Percentiles rank a stretch among this genome's conserved stretches.
Evolutionary conservation across 1,284 basidiomycete species (phyloP).

Genomic region (Ustanciosporium gigantosporum): DNA sequence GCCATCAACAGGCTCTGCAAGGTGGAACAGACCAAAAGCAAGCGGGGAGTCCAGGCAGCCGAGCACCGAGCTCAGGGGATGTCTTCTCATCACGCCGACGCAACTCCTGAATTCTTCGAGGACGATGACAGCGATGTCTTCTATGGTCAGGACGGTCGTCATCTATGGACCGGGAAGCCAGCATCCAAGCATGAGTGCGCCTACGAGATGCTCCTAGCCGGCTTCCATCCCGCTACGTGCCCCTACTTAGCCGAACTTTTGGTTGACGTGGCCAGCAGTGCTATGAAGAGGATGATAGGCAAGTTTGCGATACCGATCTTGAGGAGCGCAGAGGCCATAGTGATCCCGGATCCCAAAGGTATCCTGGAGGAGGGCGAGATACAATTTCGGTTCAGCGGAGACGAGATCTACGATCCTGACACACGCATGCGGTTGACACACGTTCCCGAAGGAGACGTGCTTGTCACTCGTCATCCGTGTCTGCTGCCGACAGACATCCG

Average conservation of each 20-base stretch:
- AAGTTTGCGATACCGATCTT: conserved; percentile 24
- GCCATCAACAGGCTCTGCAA: conserved; percentile 12
- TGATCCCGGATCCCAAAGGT: conserved; percentile 30
- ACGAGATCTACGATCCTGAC: conserved; percentile 27
- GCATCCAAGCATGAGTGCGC: conserved; percentile 40
- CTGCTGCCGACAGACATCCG: conserved; percentile 55
- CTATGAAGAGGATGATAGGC: conserved; percentile 22
- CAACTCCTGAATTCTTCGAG: background rate
- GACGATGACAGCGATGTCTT: conserved; percentile 19
- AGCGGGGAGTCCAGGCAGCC: conserved; percentile 17
- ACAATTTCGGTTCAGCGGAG: conserved; percentile 41
- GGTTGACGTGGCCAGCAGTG: conserved; percentile 7
- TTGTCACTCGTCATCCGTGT: conserved; percentile 51
- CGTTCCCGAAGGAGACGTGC: conserved; percentile 41
- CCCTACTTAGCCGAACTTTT: conserved; percentile 28
- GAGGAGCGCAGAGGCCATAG: conserved; percentile 24
- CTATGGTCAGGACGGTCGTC: conserved; percentile 18
- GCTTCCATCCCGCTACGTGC: conserved; percentile 37
- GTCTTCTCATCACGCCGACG: background rate
- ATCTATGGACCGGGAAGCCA: conserved; percentile 40
- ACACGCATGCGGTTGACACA: conserved; percentile 7
- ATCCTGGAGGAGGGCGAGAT: conserved; percentile 48
- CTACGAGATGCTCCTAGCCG: conserved; percentile 47
- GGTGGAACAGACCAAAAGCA: conserved; percentile 10
- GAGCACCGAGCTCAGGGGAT: conserved; percentile 30